A percentile compares a stretch with the other conserved stretches of the same genome.
phyloP scores from a whole-genome alignment of 179 eudicot species.

The Sideroxylon spinosum region DNA sequence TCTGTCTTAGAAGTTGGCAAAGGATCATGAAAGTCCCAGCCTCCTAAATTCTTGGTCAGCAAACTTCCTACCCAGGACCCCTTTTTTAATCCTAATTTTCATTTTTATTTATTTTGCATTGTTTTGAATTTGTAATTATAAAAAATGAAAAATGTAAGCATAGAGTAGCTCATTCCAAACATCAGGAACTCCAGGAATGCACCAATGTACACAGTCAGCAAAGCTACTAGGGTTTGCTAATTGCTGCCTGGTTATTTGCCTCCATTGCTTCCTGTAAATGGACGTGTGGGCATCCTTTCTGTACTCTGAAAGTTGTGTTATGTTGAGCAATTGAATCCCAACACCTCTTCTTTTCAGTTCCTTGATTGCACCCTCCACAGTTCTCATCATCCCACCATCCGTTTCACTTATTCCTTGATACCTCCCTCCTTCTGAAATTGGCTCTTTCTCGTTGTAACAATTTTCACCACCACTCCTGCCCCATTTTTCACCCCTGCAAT shows the following conservation, averaged over 20 bases:
- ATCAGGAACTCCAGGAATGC: constrained; percentile 1
- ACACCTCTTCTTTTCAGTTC: neutral
- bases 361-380: neutral
- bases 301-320: constrained; percentile 8
- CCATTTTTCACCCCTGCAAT: constrained; percentile 15
- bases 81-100: neutral
- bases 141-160: constrained; percentile 3
- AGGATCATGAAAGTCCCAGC: too few relatives aligned
- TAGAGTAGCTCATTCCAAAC: constrained; percentile 3
- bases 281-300: constrained; percentile 6
- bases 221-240: neutral
- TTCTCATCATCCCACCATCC: neutral
- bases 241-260: neutral
- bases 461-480: neutral
- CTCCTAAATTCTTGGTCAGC: too few relatives aligned
- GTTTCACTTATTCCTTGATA: neutral
- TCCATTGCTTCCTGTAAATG: neutral
- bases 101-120: neutral
- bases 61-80: too few relatives aligned
- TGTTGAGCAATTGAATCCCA: neutral
- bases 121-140: neutral
- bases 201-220: constrained; percentile 1
- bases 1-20: too few relatives aligned
- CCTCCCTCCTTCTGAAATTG: neutral
- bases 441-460: constrained; percentile 9